Evolutionary conservation across 2,329 filamentous ascomycete genomes (phyloP).

Genomic region (Nakataea oryzae): DNA sequence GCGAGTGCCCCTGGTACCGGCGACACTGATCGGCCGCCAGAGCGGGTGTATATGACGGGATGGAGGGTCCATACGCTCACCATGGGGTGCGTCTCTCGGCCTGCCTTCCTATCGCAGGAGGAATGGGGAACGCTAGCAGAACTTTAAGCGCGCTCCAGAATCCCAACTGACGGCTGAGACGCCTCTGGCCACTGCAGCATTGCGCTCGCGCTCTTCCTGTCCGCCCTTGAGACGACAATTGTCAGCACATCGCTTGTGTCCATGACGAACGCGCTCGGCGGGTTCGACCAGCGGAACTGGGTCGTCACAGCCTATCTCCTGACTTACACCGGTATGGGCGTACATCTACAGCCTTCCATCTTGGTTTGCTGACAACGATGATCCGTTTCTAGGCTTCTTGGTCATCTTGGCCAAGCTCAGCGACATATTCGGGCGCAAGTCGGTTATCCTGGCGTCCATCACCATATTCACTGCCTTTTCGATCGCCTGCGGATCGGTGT

Average conservation of each 20-base stretch:
- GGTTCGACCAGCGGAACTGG: slow-evolving; percentile 28
- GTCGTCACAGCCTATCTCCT: slow-evolving; percentile 37
- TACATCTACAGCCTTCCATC: not conserved
- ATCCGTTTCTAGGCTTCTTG: slow-evolving; percentile 20
- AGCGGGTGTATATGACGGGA: slow-evolving; percentile 3
- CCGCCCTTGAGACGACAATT: slow-evolving; percentile 36
- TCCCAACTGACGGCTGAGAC: not conserved
- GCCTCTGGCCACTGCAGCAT: slow-evolving; percentile 4
- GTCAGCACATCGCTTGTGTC: slow-evolving; percentile 38
- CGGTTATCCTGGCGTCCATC: slow-evolving; percentile 19
- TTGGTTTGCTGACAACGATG: not conserved
- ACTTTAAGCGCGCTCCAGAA: not conserved
- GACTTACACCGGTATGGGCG: slow-evolving; percentile 30
- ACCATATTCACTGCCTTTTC: slow-evolving; percentile 27
- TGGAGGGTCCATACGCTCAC: not conserved
- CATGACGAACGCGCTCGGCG: slow-evolving; percentile 26
- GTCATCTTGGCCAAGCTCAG: slow-evolving; percentile 31
- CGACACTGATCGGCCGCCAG: not conserved
- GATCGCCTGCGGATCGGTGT: slow-evolving; percentile 22
- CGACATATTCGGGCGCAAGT: slow-evolving; percentile 28
- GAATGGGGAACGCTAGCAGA: too few relatives aligned
- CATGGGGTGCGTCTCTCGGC: not conserved
- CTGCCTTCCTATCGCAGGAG: too few relatives aligned
- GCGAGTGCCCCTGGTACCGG: too few relatives aligned
- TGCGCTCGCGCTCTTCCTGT: slow-evolving; percentile 24